Base-by-base conservation (phyloP, 2,329 filamentous ascomycete genomes). In the Colletotrichum siamense region DNA sequence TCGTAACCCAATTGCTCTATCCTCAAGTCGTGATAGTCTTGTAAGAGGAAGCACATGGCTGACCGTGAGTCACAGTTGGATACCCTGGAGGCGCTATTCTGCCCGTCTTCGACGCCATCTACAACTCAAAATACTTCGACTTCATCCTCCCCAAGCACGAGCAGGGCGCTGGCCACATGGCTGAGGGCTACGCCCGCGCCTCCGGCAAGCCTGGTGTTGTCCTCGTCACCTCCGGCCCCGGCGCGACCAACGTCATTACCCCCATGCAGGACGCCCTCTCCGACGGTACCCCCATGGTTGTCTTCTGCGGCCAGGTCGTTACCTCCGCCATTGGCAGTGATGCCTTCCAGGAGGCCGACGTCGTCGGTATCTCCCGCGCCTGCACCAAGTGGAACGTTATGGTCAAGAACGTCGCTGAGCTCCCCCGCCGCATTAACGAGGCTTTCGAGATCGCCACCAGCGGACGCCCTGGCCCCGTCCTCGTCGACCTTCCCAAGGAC, bases 361-460 rank as follows among this genome's bases (percentile, higher is more conserved):
- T 98, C 44, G 90, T 98, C 76, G 96, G 96, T 80, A 99, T 99
- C 85, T 98, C 95, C 39, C 92, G 96, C 82, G 93, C 96, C 24
- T 98, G 96, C 90, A 98, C 96, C 80, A 99, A 99, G 89, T 99
- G 97, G 97, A 99, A 99, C 82, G 95, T 98, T 77, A 98, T 99
- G 96, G 95, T 98, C 65, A 98, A 98, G 91, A 96, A 94, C 84
- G 93, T 98, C 71, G 96, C 95, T 67, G 97, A 99, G 87, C 90
- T 99, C 72, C 97, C 97, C 67, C 92, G 95, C 81, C 92, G 96
- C 79, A 99, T 99, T 83, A 98, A 98, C 85, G 97, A 99, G 88
- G 97, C 97, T 65, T 99, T 99, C 83, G 96, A 99, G 87, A 99
- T 99, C 83, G 97, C 97, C 55, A 99, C 95, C 57, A 97, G 94